These are phyloP conservation scores for Candida sanyaensis DNA, from an alignment of 1,139 yeast species.

Conservation along the genomic window DNA sequence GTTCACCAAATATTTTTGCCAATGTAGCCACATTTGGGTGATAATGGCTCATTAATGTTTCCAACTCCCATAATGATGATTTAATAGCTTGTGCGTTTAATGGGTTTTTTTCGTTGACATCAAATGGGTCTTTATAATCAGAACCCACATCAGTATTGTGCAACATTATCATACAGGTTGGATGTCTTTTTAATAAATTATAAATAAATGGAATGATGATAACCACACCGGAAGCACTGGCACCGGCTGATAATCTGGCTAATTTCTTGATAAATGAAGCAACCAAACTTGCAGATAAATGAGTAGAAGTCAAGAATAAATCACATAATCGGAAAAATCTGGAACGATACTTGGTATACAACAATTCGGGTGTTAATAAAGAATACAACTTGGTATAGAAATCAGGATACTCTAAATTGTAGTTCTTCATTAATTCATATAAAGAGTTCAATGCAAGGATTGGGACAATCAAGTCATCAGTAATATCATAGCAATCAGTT, in stretches of 20 bases:
- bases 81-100: conserved; percentile 74
- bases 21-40: conserved; percentile 95
- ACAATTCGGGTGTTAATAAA: conserved; percentile 70
- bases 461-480: conserved; percentile 68
- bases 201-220: conserved; percentile 88
- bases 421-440: conserved; percentile 78
- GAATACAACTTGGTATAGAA: conserved; percentile 83
- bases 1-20: conserved; percentile 86
- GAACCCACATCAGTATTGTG: conserved; percentile 45
- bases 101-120: conserved; percentile 68
- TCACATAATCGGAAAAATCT: conserved; percentile 88
- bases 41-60: conserved; percentile 79
- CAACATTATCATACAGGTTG: conserved; percentile 87
- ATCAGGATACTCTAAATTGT: conserved; percentile 90
- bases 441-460: conserved; percentile 85
- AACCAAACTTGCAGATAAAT: conserved; percentile 76
- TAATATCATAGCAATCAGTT: conserved; percentile 74
- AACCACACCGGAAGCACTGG: conserved; percentile 90
- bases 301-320: conserved; percentile 82
- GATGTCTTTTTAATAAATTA: conserved; percentile 86
- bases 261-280: conserved; percentile 88
- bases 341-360: conserved; percentile 80
- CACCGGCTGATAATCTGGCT: conserved; percentile 71
- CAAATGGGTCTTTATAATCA: conserved; percentile 65
- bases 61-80: conserved; percentile 92